phyloP scores from a whole-genome alignment of 164 flowering plant species.

The Liquidambar formosana region DNA sequence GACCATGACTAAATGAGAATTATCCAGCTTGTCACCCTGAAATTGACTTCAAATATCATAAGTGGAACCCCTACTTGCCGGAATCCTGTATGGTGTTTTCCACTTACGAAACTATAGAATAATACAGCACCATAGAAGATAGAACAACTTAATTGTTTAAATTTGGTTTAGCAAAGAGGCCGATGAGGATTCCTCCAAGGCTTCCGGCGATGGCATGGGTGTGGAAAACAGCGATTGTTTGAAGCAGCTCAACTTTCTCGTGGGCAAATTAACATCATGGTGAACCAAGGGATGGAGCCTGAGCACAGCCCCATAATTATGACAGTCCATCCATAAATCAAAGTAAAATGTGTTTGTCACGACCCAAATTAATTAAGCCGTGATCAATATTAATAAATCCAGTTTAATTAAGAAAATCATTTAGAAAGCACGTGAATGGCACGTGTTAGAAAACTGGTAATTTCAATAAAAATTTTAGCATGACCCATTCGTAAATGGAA shows the following conservation, averaged over 20 bases:
- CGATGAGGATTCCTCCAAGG: slow-evolving; percentile 42
- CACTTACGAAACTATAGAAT: slow-evolving; percentile 34
- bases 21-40: slow-evolving; percentile 26
- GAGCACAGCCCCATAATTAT: slow-evolving; percentile 38
- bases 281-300: slow-evolving; percentile 49
- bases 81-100: slow-evolving; percentile 20
- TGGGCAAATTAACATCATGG: slow-evolving; percentile 57
- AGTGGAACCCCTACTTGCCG: slow-evolving; percentile 38
- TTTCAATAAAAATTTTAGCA: too few relatives aligned
- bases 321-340: slow-evolving; percentile 43
- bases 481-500: too few relatives aligned
- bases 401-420: too few relatives aligned
- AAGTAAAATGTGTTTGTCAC: not conserved
- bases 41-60: slow-evolving; percentile 23
- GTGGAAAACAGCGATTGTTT: slow-evolving; percentile 49
- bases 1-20: slow-evolving; percentile 26
- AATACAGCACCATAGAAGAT: slow-evolving; percentile 31
- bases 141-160: slow-evolving; percentile 37
- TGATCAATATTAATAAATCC: too few relatives aligned
- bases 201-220: slow-evolving; percentile 48
- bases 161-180: slow-evolving; percentile 39
- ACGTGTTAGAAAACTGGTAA: too few relatives aligned
- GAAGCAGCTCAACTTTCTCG: slow-evolving; percentile 40
- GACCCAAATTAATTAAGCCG: too few relatives aligned
- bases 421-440: too few relatives aligned